Base-by-base conservation (phyloP, 1,139 yeast species). In the Kodamaea derodonti region DNA sequence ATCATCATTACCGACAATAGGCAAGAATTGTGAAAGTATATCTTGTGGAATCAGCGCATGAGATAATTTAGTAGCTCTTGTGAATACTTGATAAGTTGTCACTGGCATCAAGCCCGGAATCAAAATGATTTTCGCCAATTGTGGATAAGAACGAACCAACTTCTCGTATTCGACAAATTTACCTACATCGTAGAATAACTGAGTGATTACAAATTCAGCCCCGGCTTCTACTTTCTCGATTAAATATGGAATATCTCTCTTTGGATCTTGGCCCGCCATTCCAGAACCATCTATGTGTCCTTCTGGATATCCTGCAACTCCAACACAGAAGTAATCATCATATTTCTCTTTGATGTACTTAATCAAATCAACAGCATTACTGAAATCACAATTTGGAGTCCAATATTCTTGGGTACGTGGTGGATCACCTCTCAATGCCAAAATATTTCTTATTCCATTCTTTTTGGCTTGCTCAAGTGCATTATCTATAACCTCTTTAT, bases 101-200 rank as follows among this genome's bases (percentile, higher is more conserved):
- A 94, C 81, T n/a, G 99, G 98, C 94, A 92, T 84, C 46, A 92
- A 66, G 1, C 98, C 98, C 0, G 98, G 98, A 33, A 92, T 74
- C 29, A 92, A 65, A 9, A 84, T 76, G 27, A 83, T 62, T 34
- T 62, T 50, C 32, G 55, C 53, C 38, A 69, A 60, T 24, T 67
- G 66, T 1, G 71, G 63, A 30, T 61, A 47, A 12, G 50, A 36
- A 25, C 54, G 47, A 29, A 75, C 52, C 43, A 56, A 51, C 38
- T 41, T 60, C 46, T 53, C 71, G 53, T 53, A 76, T 32, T 40
- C 59, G 39, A 58, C 61, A 60, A 56, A 73, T 58, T 48, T 72
- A 45, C 50, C 57, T 36, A 56, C 67, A 43, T 69, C 75, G 36
- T 60, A 69, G 39, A 69, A 69, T 41, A 69, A 55, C 45, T 69